Conservation (phyloP, 352 stramenopile genomes). For the Globisporangium splendens region DNA sequence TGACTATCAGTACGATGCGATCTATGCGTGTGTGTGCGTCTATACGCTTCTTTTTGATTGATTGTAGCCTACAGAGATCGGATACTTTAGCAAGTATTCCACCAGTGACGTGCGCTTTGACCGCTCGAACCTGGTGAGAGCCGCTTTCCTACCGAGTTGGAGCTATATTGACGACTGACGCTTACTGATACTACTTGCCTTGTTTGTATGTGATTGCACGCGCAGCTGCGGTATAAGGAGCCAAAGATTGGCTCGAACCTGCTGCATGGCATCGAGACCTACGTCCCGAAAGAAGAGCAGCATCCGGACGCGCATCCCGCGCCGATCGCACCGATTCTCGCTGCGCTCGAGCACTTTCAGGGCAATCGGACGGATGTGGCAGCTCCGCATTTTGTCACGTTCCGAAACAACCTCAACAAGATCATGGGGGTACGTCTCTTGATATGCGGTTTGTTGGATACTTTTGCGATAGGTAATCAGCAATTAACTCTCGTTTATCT, state of each 20-base stretch:
- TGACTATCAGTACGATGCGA: no score
- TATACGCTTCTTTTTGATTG: background rate
- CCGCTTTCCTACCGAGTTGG: background rate
- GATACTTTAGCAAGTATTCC: slow-evolving; percentile 57
- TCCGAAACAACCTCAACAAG: slow-evolving; percentile 82
- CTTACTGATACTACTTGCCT: background rate
- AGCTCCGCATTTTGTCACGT: slow-evolving; percentile 62
- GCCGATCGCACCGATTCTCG: slow-evolving; percentile 46
- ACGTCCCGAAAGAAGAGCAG: slow-evolving; percentile 46
- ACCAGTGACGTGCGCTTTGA: slow-evolving; percentile 49
- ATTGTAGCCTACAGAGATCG: slow-evolving; percentile 54
- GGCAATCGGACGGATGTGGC: slow-evolving; percentile 10
- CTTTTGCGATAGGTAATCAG: background rate
- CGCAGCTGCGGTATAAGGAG: slow-evolving; percentile 30
- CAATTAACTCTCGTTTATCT: background rate
- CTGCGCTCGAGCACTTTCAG: slow-evolving; percentile 43
- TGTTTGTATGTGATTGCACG: background rate
- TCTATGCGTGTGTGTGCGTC: background rate
- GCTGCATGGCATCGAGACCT: slow-evolving; percentile 52
- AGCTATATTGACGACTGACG: background rate
- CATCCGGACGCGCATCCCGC: slow-evolving; percentile 39
- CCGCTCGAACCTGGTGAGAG: slow-evolving; percentile 53
- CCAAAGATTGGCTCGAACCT: slow-evolving; percentile 45
- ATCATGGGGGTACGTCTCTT: slow-evolving; percentile 58
- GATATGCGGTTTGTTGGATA: background rate